phyloP scores from a whole-genome alignment of 768 basidiomycete species.

The Phylloporus arenicola region DNA sequence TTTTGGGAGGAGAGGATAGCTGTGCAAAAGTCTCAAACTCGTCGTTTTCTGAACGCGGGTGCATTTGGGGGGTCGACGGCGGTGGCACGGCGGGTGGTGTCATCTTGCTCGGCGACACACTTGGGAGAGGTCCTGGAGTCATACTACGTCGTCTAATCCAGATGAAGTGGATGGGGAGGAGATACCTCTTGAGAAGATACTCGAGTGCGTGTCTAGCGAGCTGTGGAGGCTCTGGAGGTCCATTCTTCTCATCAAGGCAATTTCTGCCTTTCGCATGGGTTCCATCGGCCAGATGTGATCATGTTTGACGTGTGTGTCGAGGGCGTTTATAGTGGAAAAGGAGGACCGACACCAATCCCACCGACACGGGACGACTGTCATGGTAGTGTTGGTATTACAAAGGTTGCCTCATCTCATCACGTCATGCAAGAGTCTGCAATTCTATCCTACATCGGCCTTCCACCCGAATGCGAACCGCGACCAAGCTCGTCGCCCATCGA shows the following conservation, averaged over 20 bases:
- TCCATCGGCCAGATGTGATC: conserved; percentile 43
- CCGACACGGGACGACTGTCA: conserved; percentile 34
- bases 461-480: conserved; percentile 52
- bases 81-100: background rate
- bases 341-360: conserved; percentile 51
- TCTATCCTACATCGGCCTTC: conserved; percentile 52
- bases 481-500: conserved; percentile 53
- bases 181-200: conserved; percentile 17
- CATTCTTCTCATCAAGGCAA: conserved; percentile 34
- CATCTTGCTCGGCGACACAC: background rate
- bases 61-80: background rate
- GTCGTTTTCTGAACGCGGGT: background rate
- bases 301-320: conserved; percentile 42
- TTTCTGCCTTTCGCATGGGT: conserved; percentile 42
- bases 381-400: background rate
- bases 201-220: conserved; percentile 9
- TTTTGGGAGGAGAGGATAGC: conserved; percentile 17
- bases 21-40: conserved; percentile 16
- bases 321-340: conserved; percentile 35
- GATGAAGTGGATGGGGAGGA: background rate
- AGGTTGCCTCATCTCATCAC: background rate
- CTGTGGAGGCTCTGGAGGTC: conserved; percentile 34
- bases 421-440: conserved; percentile 24
- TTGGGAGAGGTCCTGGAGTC: conserved; percentile 3
- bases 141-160: conserved; percentile 1